Evolutionary conservation across 31 red algal genomes (phyloP).

Genomic region (Porphyra umbilicalis): DNA sequence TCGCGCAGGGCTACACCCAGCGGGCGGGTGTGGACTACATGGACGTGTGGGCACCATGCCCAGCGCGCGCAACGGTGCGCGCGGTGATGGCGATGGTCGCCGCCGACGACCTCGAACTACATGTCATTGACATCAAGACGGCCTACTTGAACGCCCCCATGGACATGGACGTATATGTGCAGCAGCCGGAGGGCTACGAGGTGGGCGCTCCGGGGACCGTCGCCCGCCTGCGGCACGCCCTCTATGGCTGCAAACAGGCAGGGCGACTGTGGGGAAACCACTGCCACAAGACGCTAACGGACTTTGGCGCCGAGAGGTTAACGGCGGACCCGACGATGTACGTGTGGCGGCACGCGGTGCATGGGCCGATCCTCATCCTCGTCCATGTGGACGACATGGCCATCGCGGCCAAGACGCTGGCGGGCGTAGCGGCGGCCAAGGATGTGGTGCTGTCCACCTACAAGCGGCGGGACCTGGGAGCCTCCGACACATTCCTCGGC

Average conservation of each 20-base stretch:
- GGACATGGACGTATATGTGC: constrained; percentile 29
- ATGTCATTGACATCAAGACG: too few relatives aligned
- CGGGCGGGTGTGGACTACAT: constrained; percentile 26
- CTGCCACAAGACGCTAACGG: constrained; percentile 6
- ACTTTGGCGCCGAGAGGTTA: not conserved
- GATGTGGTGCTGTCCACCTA: too few relatives aligned
- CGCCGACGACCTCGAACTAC: too few relatives aligned
- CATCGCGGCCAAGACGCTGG: too few relatives aligned
- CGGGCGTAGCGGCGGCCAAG: too few relatives aligned
- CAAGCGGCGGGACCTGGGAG: too few relatives aligned
- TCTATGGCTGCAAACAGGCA: constrained; percentile 33
- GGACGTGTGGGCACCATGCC: constrained; percentile 29
- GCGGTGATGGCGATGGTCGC: too few relatives aligned
- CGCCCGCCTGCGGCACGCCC: constrained; percentile 2
- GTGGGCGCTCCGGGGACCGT: not conserved
- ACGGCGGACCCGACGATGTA: constrained; percentile 1
- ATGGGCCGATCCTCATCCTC: not conserved
- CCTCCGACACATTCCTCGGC: too few relatives aligned
- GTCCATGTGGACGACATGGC: too few relatives aligned
- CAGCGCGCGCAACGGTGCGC: too few relatives aligned
- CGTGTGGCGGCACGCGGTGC: not conserved
- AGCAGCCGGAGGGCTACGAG: constrained; percentile 21
- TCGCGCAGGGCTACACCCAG: constrained; percentile 32
- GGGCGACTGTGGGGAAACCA: constrained; percentile 4
- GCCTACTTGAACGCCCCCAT: constrained; percentile 32